Evolutionary conservation across 2,329 filamentous ascomycete species (phyloP), one percentile per base, ranked within the genome.

Genomic region (Fusarium chuoi): DNA sequence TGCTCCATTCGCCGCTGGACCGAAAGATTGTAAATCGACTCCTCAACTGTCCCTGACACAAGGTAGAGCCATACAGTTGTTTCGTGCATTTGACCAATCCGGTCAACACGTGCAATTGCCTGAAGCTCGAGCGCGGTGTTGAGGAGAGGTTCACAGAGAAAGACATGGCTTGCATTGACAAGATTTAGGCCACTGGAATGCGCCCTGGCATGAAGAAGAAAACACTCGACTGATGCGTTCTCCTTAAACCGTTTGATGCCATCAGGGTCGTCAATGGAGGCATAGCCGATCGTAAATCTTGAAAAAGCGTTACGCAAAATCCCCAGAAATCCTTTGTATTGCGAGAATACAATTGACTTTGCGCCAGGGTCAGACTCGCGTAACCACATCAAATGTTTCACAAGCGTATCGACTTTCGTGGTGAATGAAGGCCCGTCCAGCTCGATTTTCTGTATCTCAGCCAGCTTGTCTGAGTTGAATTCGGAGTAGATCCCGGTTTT

Each of bases 21-120:
- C 0, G 94, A 96, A 39, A 98, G 89, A 67, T 95, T 90, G 83
- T 98, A 95, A 71, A 98, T 97, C 4, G 93, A 93, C 83, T 97
- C 93, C 79, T 99, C 96, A 0, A 98, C 94, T 0, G 96, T 97
- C 58, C 93, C 94, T 22, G 92, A 90, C n/a, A 98, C 89, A 6
- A 98, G 88, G 80, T 98, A 98, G 82, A 98, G 92, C 93, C 95
- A 98, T 3, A 98, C 95, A 1, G 94, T 98, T 1, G 96, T 99
- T 74, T 93, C 89, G 58, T 93, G 91, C 72, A 92, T 88, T 82
- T 98, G 96, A 0, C 96, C 96, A 72, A 99, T 99, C 41, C 96
- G 91, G 80, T 99, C 95, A 3, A 99, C 95, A 63, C 96, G 92
- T 2, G 96, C 95, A 78, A 98, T 97, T 20, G 95, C 96, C 82